Evolutionary conservation across 495 filamentous ascomycete genomes (phyloP), one percentile per base, ranked within the genome.

Genomic region (Clohesyomyces aquaticus): DNA sequence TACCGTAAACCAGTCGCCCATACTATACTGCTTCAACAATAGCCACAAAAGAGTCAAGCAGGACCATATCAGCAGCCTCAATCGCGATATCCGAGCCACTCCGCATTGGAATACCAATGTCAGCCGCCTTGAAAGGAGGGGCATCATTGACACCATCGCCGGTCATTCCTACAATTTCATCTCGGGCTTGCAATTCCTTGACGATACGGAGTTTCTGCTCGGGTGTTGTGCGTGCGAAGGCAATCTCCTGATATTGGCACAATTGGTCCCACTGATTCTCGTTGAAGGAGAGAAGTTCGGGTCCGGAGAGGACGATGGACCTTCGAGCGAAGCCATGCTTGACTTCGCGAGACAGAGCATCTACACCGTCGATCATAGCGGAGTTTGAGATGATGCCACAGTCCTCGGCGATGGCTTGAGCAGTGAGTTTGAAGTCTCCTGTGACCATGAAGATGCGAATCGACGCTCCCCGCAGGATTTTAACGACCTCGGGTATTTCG

Each of bases 141-240:
- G 82, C 82, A 70, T 85, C 83, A 64, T 85, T 86, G 35, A 84
- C 82, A 14, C 83, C 83, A 63, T 85, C 81, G 1, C 84, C 83
- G 0, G 83, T 83, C 79, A 85, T 82, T 10, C 67, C 80, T 12
- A 81, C 80, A 41, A 78, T 76, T 21, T 73, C 72, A 4, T 79
- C 77, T 14, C 83, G 75, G 1, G 75, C 69, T 61, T 87, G 86
- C 47, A 91, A 81, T 58, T 89, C 86, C 23, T 80, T 80, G 14
- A 92, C 87, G 59, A 91, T 90, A 21, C 86, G 83, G 1, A 90
- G 79, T 65, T 91, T 91, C 61, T 91, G 88, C 65, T 91, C 88
- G 0, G 87, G 87, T 0, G 86, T 90, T 3, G 88, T 90, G 0
- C 87, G 42, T 14, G 87, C 83, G 67, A 90, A 90, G 35, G 88